These are phyloP conservation scores for Aaosphaeria pasadenensis DNA, from an alignment of 2,329 filamentous ascomycete genomes.

Conservation along the genomic window DNA sequence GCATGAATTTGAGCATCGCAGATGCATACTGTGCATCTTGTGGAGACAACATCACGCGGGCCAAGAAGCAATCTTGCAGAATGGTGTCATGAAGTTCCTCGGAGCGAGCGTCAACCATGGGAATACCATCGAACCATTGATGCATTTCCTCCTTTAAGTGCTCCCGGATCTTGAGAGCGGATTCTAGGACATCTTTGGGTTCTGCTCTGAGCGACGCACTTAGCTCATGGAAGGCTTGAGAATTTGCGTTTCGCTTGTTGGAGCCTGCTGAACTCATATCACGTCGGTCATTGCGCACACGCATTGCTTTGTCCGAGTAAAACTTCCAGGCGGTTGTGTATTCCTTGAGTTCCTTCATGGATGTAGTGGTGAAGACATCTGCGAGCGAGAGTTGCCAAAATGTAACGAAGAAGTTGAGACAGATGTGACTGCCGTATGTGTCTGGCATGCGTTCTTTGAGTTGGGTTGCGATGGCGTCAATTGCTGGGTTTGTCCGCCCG, in stretches of 20 bases:
- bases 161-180: slow-evolving; percentile 51
- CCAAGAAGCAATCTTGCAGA: slow-evolving; percentile 89
- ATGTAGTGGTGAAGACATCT: slow-evolving; percentile 66
- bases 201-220: slow-evolving; percentile 64
- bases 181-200: slow-evolving; percentile 57
- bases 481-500: slow-evolving; percentile 59
- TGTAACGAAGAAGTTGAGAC: slow-evolving; percentile 77
- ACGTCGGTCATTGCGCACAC: slow-evolving; percentile 54
- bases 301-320: slow-evolving; percentile 55
- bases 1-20: slow-evolving; percentile 81
- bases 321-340: slow-evolving; percentile 72
- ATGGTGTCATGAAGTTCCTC: slow-evolving; percentile 67
- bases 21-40: slow-evolving; percentile 88
- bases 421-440: slow-evolving; percentile 67
- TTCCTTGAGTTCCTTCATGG: slow-evolving; percentile 61
- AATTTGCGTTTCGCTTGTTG: slow-evolving; percentile 62
- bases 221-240: slow-evolving; percentile 63
- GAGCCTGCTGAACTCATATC: slow-evolving; percentile 68
- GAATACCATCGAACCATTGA: slow-evolving; percentile 69
- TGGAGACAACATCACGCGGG: slow-evolving; percentile 77
- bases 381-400: slow-evolving; percentile 90
- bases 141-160: slow-evolving; percentile 73
- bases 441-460: slow-evolving; percentile 61
- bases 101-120: slow-evolving; percentile 57
- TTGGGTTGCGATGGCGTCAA: slow-evolving; percentile 71